Conservation (phyloP, 257 asterid genomes). For the Gentiana dahurica region DNA sequence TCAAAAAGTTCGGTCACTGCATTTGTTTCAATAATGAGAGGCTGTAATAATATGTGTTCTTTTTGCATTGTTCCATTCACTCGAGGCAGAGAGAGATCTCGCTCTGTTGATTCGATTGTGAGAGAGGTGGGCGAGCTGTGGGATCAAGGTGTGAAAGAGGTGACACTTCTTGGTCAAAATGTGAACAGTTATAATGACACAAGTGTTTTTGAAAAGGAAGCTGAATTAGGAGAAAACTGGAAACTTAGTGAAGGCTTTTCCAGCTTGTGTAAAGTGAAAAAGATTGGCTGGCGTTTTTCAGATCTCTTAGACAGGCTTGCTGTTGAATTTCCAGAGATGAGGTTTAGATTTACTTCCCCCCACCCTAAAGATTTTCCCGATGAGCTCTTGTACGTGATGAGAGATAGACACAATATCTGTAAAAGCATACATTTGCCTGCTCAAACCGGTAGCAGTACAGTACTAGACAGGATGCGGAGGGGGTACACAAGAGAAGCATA, state of each 20-base stretch:
- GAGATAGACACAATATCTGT: slow-evolving; percentile 83
- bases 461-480: slow-evolving; percentile 82
- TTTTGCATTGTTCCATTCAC: slow-evolving; percentile 99
- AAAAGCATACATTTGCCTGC: slow-evolving; percentile 94
- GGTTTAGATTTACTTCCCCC: slow-evolving; percentile 95
- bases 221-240: slow-evolving; percentile 71
- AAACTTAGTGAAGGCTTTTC: slow-evolving; percentile 86
- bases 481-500: slow-evolving; percentile 91
- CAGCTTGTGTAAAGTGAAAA: slow-evolving; percentile 66
- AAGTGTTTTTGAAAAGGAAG: slow-evolving; percentile 43
- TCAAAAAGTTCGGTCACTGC: slow-evolving; percentile 86
- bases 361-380: slow-evolving; percentile 98
- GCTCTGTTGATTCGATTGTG: slow-evolving; percentile 85
- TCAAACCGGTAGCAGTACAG: slow-evolving; percentile 85
- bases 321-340: slow-evolving; percentile 81
- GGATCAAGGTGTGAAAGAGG: slow-evolving; percentile 91
- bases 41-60: slow-evolving; percentile 97
- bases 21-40: slow-evolving; percentile 96
- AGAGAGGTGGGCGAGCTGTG: slow-evolving; percentile 92
- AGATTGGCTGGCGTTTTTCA: slow-evolving; percentile 85
- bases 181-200: slow-evolving; percentile 93
- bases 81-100: slow-evolving; percentile 91
- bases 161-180: slow-evolving; percentile 94
- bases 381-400: slow-evolving; percentile 79
- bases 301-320: slow-evolving; percentile 86